phyloP scores from a whole-genome alignment of 2,329 filamentous ascomycete species.

The Verticillium alfalfae region DNA sequence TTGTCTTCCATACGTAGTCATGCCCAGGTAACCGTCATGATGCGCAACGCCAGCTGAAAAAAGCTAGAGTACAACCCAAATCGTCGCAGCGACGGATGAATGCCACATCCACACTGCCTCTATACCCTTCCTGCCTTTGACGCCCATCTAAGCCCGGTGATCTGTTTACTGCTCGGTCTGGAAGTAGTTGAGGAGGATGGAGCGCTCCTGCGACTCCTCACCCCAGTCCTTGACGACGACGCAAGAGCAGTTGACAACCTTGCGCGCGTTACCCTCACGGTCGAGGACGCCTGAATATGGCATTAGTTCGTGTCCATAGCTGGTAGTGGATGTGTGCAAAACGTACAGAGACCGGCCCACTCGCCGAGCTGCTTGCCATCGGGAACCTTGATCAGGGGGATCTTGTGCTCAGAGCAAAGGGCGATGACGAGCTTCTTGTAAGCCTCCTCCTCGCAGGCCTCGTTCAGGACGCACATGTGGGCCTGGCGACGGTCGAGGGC shows the following conservation, averaged over 20 bases:
- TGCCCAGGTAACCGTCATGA: constrained; percentile 28
- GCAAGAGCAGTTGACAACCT: constrained; percentile 99
- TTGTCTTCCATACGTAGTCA: constrained; percentile 28
- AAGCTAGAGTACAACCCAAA: constrained; percentile 40
- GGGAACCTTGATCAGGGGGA: constrained; percentile 98
- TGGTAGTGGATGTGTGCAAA: not conserved
- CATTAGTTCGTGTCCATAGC: constrained; percentile 5
- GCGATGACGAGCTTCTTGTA: constrained; percentile 99
- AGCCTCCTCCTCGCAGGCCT: constrained; percentile 99
- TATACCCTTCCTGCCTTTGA: constrained; percentile 6
- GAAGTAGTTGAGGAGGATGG: constrained; percentile 99
- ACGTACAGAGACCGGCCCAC: constrained; percentile 99
- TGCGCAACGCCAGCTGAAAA: constrained; percentile 36
- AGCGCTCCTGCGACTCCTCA: constrained; percentile 99
- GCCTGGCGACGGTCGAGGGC: constrained; percentile 97
- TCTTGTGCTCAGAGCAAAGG: constrained; percentile 99
- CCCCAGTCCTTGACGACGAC: constrained; percentile 99
- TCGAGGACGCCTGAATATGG: constrained; percentile 76
- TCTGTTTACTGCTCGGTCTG: constrained; percentile 70
- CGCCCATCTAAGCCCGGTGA: constrained; percentile 42
- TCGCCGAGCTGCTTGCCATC: constrained; percentile 99
- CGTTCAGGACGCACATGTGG: constrained; percentile 99
- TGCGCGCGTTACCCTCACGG: constrained; percentile 98
- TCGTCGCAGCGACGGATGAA: constrained; percentile 6
- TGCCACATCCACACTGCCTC: constrained; percentile 7